Evolutionary conservation across 2,329 filamentous ascomycete species (phyloP), one percentile per base, ranked within the genome.

Genomic region (Xylariales sp.): DNA sequence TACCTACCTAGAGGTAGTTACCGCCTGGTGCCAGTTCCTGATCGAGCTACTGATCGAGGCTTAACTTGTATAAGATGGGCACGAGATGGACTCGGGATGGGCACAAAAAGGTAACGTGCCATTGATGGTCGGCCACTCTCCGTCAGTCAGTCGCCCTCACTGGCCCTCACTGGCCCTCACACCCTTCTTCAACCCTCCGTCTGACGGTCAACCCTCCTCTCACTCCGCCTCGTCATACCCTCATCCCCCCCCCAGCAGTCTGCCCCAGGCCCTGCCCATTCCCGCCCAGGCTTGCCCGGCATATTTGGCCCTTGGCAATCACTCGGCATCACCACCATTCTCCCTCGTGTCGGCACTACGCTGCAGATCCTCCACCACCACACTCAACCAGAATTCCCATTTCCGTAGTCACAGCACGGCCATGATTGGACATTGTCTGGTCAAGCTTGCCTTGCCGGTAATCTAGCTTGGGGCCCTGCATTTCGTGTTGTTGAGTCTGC

Each of bases 101-200:
- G 43, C 48, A 52, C 49, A 64, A 46, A 32, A 67, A 41, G 45
- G 67, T 69, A 69, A 69, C 67, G 67, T 69, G 55, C 67, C 67
- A 67, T 69, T 52, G 14, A 34, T 36, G 14, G 46, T 32, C 18
- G 46, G 23, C 41, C 46, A 3, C 18, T 43, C 3, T 59, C 39
- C 45, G 39, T 12, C 16, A 23, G 23, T 36, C 36, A n/a, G n/a
- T n/a, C n/a, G n/a, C n/a, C 10, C 39, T 32, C 12, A 34, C 39
- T 43, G 28, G 5, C 46, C 10, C 39, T 32, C 12, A 34, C 39
- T 43, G 28, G 5, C 46, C n/a, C 30, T 36, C n/a, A 48, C 39
- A 10, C 8, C 36, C n/a, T n/a, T 39, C 5, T 28, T 14, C 46
- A 36, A 32, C 52, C 36, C 36, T 39, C 14, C 23, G n/a, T 23